A percentile compares a stretch with the other conserved stretches of the same genome.
phyloP scores from a whole-genome alignment of 495 filamentous ascomycete genomes.

The Emericellopsis terricola region DNA sequence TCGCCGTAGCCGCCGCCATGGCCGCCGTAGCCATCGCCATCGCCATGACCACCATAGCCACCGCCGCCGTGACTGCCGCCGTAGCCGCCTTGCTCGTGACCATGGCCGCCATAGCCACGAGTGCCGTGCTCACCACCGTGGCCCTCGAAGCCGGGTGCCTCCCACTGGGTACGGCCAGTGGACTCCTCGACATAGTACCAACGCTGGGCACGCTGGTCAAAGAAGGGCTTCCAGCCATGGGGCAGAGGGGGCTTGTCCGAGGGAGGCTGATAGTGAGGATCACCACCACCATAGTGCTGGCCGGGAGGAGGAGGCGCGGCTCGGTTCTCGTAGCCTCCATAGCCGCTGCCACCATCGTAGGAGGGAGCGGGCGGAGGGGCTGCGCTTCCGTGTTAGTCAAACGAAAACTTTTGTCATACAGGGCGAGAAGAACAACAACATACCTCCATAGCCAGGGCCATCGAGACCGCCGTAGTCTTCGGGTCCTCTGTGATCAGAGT shows the following conservation, averaged over 20 bases:
- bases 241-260: constrained; percentile 35
- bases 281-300: not conserved
- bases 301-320: not conserved
- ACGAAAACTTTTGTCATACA: no score
- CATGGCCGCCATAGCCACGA: not conserved
- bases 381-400: no score
- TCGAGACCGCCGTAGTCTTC: no score
- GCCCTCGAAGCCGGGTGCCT: constrained; percentile 21
- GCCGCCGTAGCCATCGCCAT: constrained; percentile 7
- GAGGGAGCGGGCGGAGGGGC: not conserved
- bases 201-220: constrained; percentile 36
- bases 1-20: constrained; percentile 9
- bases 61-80: constrained; percentile 4
- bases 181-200: constrained; percentile 42
- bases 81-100: constrained; percentile 2
- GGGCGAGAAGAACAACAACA: no score
- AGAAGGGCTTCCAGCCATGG: constrained; percentile 39
- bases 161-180: constrained; percentile 43
- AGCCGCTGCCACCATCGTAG: not conserved
- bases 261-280: constrained; percentile 18
- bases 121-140: constrained; percentile 1
- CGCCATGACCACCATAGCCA: constrained; percentile 6
- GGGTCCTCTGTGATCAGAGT: no score
- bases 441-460: no score
- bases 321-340: not conserved